Evolutionary conservation across 2,329 filamentous ascomycete genomes (phyloP).

Genomic region (Alternaria viburni): DNA sequence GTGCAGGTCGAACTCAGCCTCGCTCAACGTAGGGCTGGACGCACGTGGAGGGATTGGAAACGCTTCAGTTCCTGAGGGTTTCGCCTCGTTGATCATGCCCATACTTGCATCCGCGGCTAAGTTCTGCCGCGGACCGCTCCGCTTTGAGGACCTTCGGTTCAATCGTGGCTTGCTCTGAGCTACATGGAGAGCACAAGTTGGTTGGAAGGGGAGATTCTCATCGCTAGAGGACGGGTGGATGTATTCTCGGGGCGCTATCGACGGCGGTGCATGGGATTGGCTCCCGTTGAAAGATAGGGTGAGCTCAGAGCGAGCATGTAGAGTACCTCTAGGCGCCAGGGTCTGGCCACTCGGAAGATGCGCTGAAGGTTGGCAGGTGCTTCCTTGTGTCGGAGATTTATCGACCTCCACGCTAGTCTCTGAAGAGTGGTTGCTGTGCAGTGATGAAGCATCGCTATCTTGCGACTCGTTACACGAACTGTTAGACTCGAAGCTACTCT

Average conservation of each 20-base stretch:
- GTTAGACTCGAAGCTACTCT: slow-evolving; percentile 24
- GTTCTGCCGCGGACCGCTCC: slow-evolving; percentile 21
- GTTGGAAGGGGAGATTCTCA: slow-evolving; percentile 30
- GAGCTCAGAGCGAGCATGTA: slow-evolving; percentile 21
- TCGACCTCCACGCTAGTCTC: slow-evolving; percentile 48
- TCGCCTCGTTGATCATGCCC: slow-evolving; percentile 33
- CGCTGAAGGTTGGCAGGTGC: slow-evolving; percentile 22
- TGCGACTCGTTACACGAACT: slow-evolving; percentile 46
- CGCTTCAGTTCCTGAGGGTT: slow-evolving; percentile 26
- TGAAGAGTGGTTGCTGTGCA: slow-evolving; percentile 49
- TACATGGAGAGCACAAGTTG: slow-evolving; percentile 30
- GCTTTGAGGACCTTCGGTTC: slow-evolving; percentile 30
- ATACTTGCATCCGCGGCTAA: slow-evolving; percentile 21
- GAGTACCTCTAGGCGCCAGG: slow-evolving; percentile 34
- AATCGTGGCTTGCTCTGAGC: slow-evolving; percentile 21
- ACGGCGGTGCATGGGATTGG: slow-evolving; percentile 21
- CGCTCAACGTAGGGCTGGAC: slow-evolving; percentile 55
- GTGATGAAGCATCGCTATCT: slow-evolving; percentile 47
- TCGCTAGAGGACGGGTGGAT: slow-evolving; percentile 29
- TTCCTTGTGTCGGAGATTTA: slow-evolving; percentile 17
- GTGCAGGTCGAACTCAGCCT: slow-evolving; percentile 52
- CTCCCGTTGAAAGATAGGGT: slow-evolving; percentile 12
- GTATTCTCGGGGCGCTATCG: slow-evolving; percentile 32
- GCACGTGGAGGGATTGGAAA: slow-evolving; percentile 10
- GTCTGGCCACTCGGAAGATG: slow-evolving; percentile 21